Evolutionary conservation across 1,284 basidiomycete species (phyloP).

Genomic region (Pseudozyma hubeiensis): DNA sequence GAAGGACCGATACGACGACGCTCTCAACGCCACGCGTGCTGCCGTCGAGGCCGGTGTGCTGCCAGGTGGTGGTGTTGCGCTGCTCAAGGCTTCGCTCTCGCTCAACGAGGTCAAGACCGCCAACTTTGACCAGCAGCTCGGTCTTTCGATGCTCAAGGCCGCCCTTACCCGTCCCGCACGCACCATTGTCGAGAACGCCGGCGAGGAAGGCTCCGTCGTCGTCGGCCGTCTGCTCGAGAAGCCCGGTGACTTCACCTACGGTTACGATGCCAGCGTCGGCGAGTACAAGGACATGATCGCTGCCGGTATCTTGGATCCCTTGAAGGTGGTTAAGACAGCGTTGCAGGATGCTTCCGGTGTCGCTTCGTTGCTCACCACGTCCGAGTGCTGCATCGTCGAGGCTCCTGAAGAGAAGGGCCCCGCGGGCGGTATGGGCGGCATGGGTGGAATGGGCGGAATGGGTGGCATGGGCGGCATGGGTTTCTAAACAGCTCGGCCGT

Average conservation of each 20-base stretch:
- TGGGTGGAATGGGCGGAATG: slow-evolving; percentile 70
- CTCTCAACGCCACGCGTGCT: slow-evolving; percentile 94
- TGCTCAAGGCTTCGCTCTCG: slow-evolving; percentile 86
- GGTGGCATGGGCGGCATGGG: slow-evolving; percentile 68
- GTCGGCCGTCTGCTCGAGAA: slow-evolving; percentile 76
- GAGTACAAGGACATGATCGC: slow-evolving; percentile 95
- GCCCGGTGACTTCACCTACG: slow-evolving; percentile 70
- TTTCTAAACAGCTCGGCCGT: slow-evolving; percentile 46
- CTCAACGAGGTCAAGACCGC: slow-evolving; percentile 81
- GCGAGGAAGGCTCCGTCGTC: slow-evolving; percentile 92
- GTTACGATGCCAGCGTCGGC: slow-evolving; percentile 90
- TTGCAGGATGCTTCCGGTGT: slow-evolving; percentile 71
- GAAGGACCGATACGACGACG: slow-evolving; percentile 99
- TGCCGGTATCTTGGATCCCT: slow-evolving; percentile 83
- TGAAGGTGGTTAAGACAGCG: slow-evolving; percentile 67
- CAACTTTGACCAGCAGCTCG: slow-evolving; percentile 98
- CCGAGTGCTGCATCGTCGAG: slow-evolving; percentile 92
- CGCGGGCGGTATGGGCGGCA: slow-evolving; percentile 69
- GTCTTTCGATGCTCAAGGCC: slow-evolving; percentile 90
- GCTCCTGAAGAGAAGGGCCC: slow-evolving; percentile 84
- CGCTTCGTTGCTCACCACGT: slow-evolving; percentile 89
- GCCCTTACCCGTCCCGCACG: slow-evolving; percentile 83
- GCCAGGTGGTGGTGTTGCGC: slow-evolving; percentile 86
- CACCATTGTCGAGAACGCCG: slow-evolving; percentile 92
- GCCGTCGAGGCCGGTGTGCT: slow-evolving; percentile 98